Evolutionary conservation across 495 filamentous ascomycete genomes (phyloP).

Genomic region (Ramalina intermedia): DNA sequence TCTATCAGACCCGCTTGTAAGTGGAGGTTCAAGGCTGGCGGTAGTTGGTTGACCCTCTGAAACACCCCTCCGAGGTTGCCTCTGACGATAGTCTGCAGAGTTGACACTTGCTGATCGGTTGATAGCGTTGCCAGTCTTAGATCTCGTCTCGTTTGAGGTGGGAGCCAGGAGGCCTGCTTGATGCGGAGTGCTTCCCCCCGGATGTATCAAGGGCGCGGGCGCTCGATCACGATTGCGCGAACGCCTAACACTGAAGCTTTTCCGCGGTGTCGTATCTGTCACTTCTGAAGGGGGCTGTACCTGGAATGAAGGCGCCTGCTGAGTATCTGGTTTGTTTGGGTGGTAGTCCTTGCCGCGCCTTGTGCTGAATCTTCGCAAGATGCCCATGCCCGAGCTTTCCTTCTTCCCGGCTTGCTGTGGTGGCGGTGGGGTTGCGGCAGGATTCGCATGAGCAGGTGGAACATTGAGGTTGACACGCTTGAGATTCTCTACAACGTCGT

Average conservation of each 20-base stretch:
- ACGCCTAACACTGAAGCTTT: constrained; percentile 71
- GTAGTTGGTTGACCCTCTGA: constrained; percentile 36
- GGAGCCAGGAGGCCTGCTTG: constrained; percentile 62
- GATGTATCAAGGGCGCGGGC: constrained; percentile 37
- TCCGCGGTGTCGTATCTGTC: constrained; percentile 43
- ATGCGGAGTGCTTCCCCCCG: constrained; percentile 51
- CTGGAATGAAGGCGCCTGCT: constrained; percentile 53
- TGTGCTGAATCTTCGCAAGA: constrained; percentile 84
- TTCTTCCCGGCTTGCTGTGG: constrained; percentile 60
- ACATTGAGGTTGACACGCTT: constrained; percentile 54
- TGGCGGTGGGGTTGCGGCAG: constrained; percentile 38
- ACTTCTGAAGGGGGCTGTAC: constrained; percentile 57
- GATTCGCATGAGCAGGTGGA: constrained; percentile 34
- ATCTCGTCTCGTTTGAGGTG: constrained; percentile 39
- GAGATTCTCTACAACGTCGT: constrained; percentile 65
- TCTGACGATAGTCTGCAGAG: constrained; percentile 56
- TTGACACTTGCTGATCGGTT: constrained; percentile 78
- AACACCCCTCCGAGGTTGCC: constrained; percentile 45
- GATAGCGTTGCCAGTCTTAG: constrained; percentile 47
- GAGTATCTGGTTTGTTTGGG: constrained; percentile 39
- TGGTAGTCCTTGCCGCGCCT: constrained; percentile 48
- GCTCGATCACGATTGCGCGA: constrained; percentile 46
- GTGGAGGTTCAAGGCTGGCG: constrained; percentile 42
- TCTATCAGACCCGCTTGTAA: constrained; percentile 68
- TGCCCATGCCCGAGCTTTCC: constrained; percentile 73